Evolutionary conservation across 2,329 filamentous ascomycete genomes (phyloP).

Genomic region (Penicillium sp.): DNA sequence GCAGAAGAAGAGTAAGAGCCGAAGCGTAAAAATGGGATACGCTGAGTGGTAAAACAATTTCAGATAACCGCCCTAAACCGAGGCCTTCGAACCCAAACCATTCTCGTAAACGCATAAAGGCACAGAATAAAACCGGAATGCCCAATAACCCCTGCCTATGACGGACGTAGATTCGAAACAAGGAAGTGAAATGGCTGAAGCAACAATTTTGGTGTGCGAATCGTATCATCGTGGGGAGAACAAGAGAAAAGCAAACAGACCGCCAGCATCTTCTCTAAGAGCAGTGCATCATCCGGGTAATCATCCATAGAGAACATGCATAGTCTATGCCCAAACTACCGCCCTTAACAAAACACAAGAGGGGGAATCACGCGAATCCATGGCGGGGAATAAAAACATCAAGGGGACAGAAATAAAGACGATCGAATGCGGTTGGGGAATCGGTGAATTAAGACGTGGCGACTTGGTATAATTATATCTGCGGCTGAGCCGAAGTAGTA

Average conservation of each 20-base stretch:
- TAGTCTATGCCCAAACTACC: conserved; percentile 32
- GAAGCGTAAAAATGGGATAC: conserved; percentile 11
- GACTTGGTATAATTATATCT: conserved; percentile 32
- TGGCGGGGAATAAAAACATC: conserved; percentile 15
- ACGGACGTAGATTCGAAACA: conserved; percentile 7
- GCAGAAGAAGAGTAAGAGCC: conserved; percentile 11
- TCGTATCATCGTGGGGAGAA: conserved; percentile 29
- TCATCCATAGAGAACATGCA: conserved; percentile 27
- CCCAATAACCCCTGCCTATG: conserved; percentile 15
- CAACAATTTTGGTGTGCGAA: conserved; percentile 23
- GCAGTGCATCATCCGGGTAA: conserved; percentile 26
- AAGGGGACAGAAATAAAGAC: conserved; percentile 21
- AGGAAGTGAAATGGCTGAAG: conserved; percentile 8
- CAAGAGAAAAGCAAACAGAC: conserved; percentile 23
- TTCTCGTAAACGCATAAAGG: conserved; percentile 35
- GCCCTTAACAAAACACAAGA: conserved; percentile 21
- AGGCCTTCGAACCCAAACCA: conserved; percentile 29
- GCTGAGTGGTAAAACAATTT: conserved; percentile 21
- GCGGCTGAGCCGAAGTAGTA: conserved; percentile 43
- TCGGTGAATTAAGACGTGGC: neutral
- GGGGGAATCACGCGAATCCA: conserved; percentile 19
- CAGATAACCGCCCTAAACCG: conserved; percentile 32
- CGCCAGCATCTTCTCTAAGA: conserved; percentile 30
- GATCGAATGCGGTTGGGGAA: conserved; percentile 1
- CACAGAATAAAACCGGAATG: conserved; percentile 21